Percentiles rank a stretch among this genome's conserved stretches.
phyloP scores from a whole-genome alignment of 2,329 filamentous ascomycete species.

The Neofusicoccum sp. region DNA sequence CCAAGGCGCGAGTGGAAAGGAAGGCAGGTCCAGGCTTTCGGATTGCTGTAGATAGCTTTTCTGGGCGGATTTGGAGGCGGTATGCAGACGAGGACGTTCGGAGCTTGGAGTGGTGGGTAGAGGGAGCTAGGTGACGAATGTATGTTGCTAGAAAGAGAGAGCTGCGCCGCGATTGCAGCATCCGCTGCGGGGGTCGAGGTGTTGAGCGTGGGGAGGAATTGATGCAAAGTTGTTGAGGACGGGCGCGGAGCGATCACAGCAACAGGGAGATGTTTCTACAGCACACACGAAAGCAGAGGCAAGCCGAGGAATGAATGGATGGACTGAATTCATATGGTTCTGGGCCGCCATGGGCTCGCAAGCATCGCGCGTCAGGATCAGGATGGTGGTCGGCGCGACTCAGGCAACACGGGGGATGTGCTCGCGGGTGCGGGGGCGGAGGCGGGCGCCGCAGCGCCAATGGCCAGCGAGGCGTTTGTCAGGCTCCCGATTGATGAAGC shows the following conservation, averaged over 20 bases:
- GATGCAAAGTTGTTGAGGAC: not conserved
- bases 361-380: not conserved
- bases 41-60: constrained; percentile 20
- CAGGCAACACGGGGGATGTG: constrained; percentile 11
- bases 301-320: not conserved
- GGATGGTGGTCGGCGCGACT: not conserved
- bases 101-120: not conserved
- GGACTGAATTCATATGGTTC: not conserved
- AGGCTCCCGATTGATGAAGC: not conserved
- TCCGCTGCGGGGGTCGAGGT: not conserved
- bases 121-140: constrained; percentile 10
- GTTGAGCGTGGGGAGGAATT: not conserved
- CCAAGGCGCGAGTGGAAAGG: constrained; percentile 11
- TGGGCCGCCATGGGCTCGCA: not conserved
- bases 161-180: not conserved
- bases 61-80: not conserved
- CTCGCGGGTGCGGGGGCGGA: constrained; percentile 15
- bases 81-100: constrained; percentile 8
- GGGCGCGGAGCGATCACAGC: not conserved
- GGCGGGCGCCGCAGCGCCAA: not conserved
- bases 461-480: not conserved
- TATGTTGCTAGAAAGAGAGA: constrained; percentile 14
- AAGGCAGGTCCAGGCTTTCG: not conserved
- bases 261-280: not conserved
- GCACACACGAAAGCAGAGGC: not conserved